Evolutionary conservation across 2,329 filamentous ascomycete genomes (phyloP), one percentile per base, ranked within the genome.

Genomic region (Knufia petricola): DNA sequence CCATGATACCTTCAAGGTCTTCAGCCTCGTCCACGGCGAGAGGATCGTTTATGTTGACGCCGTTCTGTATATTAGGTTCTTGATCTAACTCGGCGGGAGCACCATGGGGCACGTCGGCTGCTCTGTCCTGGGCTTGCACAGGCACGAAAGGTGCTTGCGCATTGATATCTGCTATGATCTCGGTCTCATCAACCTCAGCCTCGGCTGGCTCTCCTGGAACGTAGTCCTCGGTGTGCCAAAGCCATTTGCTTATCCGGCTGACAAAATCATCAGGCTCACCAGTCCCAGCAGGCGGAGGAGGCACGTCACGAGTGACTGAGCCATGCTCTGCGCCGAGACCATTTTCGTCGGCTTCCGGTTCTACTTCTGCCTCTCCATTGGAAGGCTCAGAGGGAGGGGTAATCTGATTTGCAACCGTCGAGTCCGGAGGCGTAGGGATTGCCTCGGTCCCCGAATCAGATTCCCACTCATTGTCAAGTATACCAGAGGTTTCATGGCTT

Each of bases 1-100:
- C 92, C 72, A 98, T 81, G 46, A 98, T 86, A 0, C 92, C 92
- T 63, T 98, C 92, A 13, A 98, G 80, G 61, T 98, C 92, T 66
- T 98, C 92, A 8, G 85, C 85, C 57, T 95, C 85, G 37, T 75
- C 72, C 13, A 69, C 64, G n/a, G 67, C 70, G 55, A 76, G 72
- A 40, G 64, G 69, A 52, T 82, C 78, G 39, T 81, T 78, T 10
- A 70, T 60, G 58, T 95, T 87, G 30, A 90, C 70, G 7, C 77
- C 84, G 13, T 78, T 81, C 42, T 77, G 79, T 17, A 75, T 76
- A n/a, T 78, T 82, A 38, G 77, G 83, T 46, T 79, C 79, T 37
- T 21, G 50, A n/a, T 51, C 40, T 31, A 28, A 30, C 19, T 24
- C 31, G 13, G 42, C 19, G 17, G 48, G 19, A 31, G 40, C 23